These are phyloP conservation scores for Gossypium herbaceum DNA, from an alignment of 345 rosid species.

Conservation along the genomic window DNA sequence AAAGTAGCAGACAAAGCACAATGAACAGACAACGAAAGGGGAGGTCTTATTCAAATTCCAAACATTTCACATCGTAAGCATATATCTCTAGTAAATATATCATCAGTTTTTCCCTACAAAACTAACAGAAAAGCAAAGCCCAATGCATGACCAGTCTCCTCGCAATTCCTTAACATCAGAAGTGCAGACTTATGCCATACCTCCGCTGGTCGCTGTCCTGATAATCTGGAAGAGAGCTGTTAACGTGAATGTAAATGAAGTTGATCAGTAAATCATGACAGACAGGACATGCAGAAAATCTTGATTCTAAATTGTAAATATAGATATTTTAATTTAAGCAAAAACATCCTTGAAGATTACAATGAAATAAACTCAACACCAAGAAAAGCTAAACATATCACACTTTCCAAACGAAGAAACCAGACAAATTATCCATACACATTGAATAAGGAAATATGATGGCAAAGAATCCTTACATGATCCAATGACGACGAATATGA, in stretches of 20 bases:
- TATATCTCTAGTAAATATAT: slow-evolving; percentile 13
- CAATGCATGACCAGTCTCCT: not conserved
- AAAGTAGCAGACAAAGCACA: not conserved
- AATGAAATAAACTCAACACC: not conserved
- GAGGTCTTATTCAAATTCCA: slow-evolving; percentile 13
- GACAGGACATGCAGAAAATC: not conserved
- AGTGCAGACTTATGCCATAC: slow-evolving; percentile 41
- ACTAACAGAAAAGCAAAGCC: slow-evolving; percentile 9
- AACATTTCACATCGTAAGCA: slow-evolving; percentile 8
- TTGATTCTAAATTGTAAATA: too few species aligned
- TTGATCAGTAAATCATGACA: not conserved
- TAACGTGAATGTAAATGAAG: slow-evolving; percentile 8
- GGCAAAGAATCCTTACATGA: slow-evolving; percentile 51
- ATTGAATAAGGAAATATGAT: not conserved
- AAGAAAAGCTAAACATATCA: not conserved
- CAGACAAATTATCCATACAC: not conserved
- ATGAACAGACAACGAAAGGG: not conserved
- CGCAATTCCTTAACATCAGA: slow-evolving; percentile 14
- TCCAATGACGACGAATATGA: slow-evolving; percentile 85
- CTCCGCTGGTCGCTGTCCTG: slow-evolving; percentile 78
- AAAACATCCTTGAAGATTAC: too few species aligned
- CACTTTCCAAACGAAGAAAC: not conserved
- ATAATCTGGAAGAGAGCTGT: slow-evolving; percentile 96
- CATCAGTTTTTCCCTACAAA: slow-evolving; percentile 14
- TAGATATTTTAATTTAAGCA: too few species aligned